phyloP scores from a whole-genome alignment of 2,329 filamentous ascomycete genomes.

The Fusarium chuoi region DNA sequence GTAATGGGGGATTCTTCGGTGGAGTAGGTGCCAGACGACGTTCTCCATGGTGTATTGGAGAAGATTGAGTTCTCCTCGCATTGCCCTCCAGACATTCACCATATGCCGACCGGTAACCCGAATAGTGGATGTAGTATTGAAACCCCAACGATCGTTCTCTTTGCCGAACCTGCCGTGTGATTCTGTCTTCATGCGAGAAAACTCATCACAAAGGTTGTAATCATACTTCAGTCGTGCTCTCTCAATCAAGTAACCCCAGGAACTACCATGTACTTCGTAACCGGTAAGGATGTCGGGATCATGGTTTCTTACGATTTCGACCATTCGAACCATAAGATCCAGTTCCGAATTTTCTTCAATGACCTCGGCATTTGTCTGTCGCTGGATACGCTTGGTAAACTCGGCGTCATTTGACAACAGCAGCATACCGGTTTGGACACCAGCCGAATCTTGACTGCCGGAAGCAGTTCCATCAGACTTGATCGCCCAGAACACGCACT shows the following conservation, averaged over 20 bases:
- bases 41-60: slow-evolving; percentile 98
- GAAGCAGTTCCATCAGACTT: slow-evolving; percentile 76
- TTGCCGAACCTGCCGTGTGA: slow-evolving; percentile 87
- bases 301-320: slow-evolving; percentile 82
- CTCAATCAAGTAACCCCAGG: slow-evolving; percentile 97
- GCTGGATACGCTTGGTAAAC: slow-evolving; percentile 69
- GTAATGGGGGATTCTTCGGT: slow-evolving; percentile 89
- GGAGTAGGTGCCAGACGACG: slow-evolving; percentile 89
- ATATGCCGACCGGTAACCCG: slow-evolving; percentile 93
- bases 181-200: slow-evolving; percentile 87
- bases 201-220: slow-evolving; percentile 88
- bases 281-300: slow-evolving; percentile 95
- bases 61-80: slow-evolving; percentile 91
- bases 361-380: slow-evolving; percentile 71
- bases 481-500: slow-evolving; percentile 90
- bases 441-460: slow-evolving; percentile 56
- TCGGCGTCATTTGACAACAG: slow-evolving; percentile 72
- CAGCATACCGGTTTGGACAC: slow-evolving; percentile 75
- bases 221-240: slow-evolving; percentile 87
- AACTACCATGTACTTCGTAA: slow-evolving; percentile 92
- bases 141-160: slow-evolving; percentile 90
- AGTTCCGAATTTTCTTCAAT: slow-evolving; percentile 82
- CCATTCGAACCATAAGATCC: slow-evolving; percentile 84
- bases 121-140: slow-evolving; percentile 92
- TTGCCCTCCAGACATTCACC: slow-evolving; percentile 97